These are phyloP conservation scores for Rhizopus stolonifer DNA, from an alignment of 371 early-diverging fungal genomes.

Conservation along the genomic window DNA sequence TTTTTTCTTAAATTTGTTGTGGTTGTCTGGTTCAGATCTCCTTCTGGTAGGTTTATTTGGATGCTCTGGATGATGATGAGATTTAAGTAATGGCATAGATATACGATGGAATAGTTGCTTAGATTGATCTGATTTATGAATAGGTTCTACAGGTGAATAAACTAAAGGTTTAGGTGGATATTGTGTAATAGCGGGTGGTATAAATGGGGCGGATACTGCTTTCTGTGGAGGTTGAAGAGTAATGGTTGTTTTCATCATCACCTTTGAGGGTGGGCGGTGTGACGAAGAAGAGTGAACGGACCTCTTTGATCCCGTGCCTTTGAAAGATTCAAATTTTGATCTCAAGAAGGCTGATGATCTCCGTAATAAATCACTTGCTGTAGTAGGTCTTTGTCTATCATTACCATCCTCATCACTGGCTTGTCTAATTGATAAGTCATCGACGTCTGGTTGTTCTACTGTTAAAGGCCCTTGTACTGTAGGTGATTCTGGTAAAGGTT, in stretches of 20 bases:
- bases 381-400: conserved; percentile 5
- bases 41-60: conserved; percentile 16
- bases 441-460: neutral
- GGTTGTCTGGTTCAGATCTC: conserved; percentile 18
- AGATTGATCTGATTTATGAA: neutral
- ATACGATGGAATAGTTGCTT: conserved; percentile 24
- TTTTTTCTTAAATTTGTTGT: conserved; percentile 15
- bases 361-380: conserved; percentile 45
- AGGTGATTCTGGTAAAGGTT: conserved; percentile 23
- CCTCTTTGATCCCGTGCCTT: conserved; percentile 1
- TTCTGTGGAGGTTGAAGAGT: conserved; percentile 6
- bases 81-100: conserved; percentile 24
- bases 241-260: conserved; percentile 47
- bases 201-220: conserved; percentile 12
- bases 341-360: conserved; percentile 45
- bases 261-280: conserved; percentile 24
- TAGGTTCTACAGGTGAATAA: conserved; percentile 46
- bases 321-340: conserved; percentile 38
- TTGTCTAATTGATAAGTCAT: neutral
- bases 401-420: neutral
- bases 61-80: conserved; percentile 4
- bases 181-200: conserved; percentile 41
- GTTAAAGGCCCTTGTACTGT: conserved; percentile 5
- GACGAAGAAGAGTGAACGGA: conserved; percentile 2
- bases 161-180: conserved; percentile 47